Evolutionary conservation across 805 yeast species (phyloP).

Genomic region (Starmera dryadoides): DNA sequence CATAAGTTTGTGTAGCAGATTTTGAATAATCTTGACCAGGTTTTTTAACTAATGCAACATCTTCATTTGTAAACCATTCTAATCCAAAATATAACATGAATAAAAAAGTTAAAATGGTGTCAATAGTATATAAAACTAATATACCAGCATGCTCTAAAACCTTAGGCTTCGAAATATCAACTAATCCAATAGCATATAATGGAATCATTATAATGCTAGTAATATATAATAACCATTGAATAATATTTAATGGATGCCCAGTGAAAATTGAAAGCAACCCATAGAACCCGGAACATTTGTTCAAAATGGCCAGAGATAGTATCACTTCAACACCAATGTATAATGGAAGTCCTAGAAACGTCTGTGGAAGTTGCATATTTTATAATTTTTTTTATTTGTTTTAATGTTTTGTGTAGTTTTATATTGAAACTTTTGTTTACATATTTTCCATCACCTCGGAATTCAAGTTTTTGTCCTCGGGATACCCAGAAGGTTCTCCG

Average conservation of each 20-base stretch:
- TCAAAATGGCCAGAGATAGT: slow-evolving; percentile 67
- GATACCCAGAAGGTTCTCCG: too few species aligned
- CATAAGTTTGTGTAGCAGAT: slow-evolving; percentile 55
- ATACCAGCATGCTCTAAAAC: slow-evolving; percentile 57
- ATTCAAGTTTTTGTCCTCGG: too few species aligned
- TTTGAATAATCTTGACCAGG: slow-evolving; percentile 22
- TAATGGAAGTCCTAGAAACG: slow-evolving; percentile 72
- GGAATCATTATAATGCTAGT: slow-evolving; percentile 58
- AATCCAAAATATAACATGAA: slow-evolving; percentile 70
- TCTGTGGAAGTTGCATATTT: slow-evolving; percentile 17
- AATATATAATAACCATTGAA: slow-evolving; percentile 78
- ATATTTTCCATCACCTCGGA: not conserved
- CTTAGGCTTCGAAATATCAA: slow-evolving; percentile 43
- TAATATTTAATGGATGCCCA: slow-evolving; percentile 74
- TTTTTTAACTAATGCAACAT: slow-evolving; percentile 14
- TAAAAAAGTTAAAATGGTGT: slow-evolving; percentile 57
- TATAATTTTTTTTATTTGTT: not conserved
- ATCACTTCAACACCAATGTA: slow-evolving; percentile 83
- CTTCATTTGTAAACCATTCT: slow-evolving; percentile 64
- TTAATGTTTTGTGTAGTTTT: not conserved
- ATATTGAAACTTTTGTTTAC: not conserved
- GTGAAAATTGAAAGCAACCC: slow-evolving; percentile 84
- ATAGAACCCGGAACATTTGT: slow-evolving; percentile 83
- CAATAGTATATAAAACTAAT: slow-evolving; percentile 54
- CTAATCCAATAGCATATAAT: slow-evolving; percentile 54